Percentiles rank a stretch among this genome's conserved stretches.
Conservation (phyloP, 352 stramenopile genomes). For the Globisporangium irregulare region DNA sequence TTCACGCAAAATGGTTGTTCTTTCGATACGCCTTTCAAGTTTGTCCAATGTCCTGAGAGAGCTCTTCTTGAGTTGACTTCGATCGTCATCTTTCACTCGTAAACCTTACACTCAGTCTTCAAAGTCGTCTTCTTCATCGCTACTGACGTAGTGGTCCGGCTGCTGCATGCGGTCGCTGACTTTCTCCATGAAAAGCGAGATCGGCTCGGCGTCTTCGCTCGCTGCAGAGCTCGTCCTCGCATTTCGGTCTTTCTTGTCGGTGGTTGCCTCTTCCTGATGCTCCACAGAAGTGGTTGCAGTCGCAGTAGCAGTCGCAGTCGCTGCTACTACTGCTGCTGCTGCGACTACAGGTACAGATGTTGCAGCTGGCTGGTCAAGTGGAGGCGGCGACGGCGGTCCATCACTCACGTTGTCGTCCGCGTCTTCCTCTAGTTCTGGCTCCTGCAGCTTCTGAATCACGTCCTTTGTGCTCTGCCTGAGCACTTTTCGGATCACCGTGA, state of each 20-base stretch:
- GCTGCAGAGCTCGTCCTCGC: conserved; percentile 11
- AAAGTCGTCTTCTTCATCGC: conserved; percentile 33
- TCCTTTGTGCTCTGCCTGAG: conserved; percentile 78
- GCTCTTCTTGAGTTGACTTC: conserved; percentile 8
- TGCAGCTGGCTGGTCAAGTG: conserved; percentile 18
- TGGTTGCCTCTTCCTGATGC: background rate
- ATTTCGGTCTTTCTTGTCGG: background rate
- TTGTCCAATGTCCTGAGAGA: background rate
- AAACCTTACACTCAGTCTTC: conserved; percentile 17
- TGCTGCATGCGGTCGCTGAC: conserved; percentile 4
- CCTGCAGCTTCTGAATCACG: conserved; percentile 53
- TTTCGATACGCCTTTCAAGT: conserved; percentile 2
- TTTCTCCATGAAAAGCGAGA: conserved; percentile 15
- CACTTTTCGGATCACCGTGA: conserved; percentile 71
- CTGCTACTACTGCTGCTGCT: background rate
- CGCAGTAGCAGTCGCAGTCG: background rate
- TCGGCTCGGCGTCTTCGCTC: conserved; percentile 12
- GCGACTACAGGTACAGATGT: background rate
- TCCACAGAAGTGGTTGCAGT: background rate
- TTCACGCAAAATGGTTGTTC: conserved; percentile 7
- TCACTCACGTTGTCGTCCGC: conserved; percentile 35
- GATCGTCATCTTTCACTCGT: conserved; percentile 12
- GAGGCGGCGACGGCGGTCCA: conserved; percentile 34
- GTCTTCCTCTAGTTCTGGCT: conserved; percentile 24
- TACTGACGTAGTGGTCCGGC: conserved; percentile 8